Base-by-base conservation (phyloP, 345 rosid species). In the Atalantia buxifolia region DNA sequence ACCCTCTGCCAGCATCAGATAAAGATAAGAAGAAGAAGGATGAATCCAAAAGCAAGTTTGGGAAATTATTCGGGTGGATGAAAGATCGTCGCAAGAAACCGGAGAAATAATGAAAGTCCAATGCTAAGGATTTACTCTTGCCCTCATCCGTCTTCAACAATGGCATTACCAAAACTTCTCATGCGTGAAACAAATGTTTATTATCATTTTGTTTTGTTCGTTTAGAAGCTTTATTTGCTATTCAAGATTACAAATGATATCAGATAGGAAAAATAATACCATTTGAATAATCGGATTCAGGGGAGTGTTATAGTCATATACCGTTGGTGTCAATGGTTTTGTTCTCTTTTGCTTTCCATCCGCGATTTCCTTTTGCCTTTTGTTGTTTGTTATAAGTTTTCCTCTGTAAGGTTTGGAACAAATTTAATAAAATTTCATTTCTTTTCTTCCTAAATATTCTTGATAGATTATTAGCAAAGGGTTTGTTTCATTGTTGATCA, bases 1-100 rank as follows among this genome's bases (percentile, higher is more conserved):
- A 88, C 12, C 88, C 87, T 50, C 84, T 72, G n/a, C 77, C 86
- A 13, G 50, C 16, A 4, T 36, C 70, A 7, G 45, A 75, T 2
- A 73, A 81, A 0, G 83, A 75, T 0, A 69, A 79, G 9, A 77
- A 81, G 53, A 76, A 82, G 77, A 87, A 82, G 72, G 78, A 85
- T 18, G 85, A 78, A 45, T 74, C 81, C 63, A 87, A 82, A 78
- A 81, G 50, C 78, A 79, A 73, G 79, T 69, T 80, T 31, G 45
- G 62, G 48, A 83, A 78, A 30, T 24, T 81, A 1, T 12, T 78
- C 6, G 55, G 63, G 33, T 86, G 88, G 88, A 50, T 86, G 66
- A 83, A 86, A 75, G 82, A 83, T 9, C 76, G 81, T 2, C 74
- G 80, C n/a, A 81, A 79, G 86, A 85, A 83, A 56, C 40, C 83